Conservation (phyloP, 2,329 filamentous ascomycete genomes). For the Pseudogymnoascus sp. region DNA sequence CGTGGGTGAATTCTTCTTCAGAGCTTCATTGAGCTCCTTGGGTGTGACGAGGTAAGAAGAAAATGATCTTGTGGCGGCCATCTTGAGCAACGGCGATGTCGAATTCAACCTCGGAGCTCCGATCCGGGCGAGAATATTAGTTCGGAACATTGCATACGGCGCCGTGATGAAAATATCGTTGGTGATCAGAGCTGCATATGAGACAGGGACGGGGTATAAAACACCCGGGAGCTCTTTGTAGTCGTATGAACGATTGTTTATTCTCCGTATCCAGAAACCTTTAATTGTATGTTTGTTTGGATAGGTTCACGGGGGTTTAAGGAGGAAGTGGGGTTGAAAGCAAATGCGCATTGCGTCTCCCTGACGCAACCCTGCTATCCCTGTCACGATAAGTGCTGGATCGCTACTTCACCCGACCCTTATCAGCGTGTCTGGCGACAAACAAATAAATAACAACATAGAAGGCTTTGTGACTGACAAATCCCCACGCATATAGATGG, state of each 20-base stretch:
- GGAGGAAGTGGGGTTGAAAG: constrained; percentile 10
- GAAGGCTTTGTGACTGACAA: not conserved
- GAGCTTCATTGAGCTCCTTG: constrained; percentile 67
- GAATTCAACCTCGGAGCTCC: constrained; percentile 11
- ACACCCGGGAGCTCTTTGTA: not conserved
- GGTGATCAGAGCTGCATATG: not conserved
- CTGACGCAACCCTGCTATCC: constrained; percentile 8
- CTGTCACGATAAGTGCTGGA: constrained; percentile 4
- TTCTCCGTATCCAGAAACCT: not conserved
- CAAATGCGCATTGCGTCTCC: constrained; percentile 1
- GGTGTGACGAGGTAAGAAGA: constrained; percentile 82
- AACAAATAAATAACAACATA: not conserved
- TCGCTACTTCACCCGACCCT: not conserved
- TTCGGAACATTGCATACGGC: not conserved
- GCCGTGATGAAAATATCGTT: not conserved
- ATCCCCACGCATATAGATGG: not conserved
- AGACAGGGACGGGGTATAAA: constrained; percentile 6
- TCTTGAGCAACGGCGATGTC: constrained; percentile 22
- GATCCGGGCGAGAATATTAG: constrained; percentile 12
- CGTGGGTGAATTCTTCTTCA: constrained; percentile 72
- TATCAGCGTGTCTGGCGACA: not conserved
- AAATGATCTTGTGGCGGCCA: constrained; percentile 46
- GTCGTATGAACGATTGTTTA: not conserved
- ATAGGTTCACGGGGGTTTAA: constrained; percentile 10
- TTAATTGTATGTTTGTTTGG: not conserved